A percentile compares a stretch with the other conserved stretches of the same genome.
phyloP scores from a whole-genome alignment of 306 rosid genomes.

The Echinosophora koreensis region DNA sequence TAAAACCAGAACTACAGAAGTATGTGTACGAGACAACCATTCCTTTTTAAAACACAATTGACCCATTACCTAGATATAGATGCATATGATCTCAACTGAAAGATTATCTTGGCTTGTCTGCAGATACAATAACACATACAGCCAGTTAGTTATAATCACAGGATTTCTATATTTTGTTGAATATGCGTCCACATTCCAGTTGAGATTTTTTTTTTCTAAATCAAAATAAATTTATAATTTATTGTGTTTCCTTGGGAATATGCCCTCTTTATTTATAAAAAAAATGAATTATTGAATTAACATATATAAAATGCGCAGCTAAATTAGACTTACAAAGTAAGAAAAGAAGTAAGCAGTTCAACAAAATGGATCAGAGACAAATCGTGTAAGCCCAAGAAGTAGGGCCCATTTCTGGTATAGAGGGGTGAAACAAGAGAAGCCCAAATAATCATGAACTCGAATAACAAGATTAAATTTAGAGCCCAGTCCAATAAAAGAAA shows the following conservation, averaged over 20 bases:
- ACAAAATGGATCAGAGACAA: neutral
- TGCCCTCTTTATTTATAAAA: neutral
- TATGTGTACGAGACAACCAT: slow-evolving; percentile 44
- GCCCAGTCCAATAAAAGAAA: neutral
- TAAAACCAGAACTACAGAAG: slow-evolving; percentile 8
- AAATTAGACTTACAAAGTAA: neutral
- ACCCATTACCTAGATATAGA: slow-evolving; percentile 25
- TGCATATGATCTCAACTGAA: slow-evolving; percentile 15
- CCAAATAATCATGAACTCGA: too few relatives aligned
- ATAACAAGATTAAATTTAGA: neutral
- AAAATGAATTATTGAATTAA: neutral
- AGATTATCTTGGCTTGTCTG: slow-evolving; percentile 28
- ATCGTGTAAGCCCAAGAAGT: slow-evolving; percentile 5
- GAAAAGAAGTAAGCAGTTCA: neutral
- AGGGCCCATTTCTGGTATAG: neutral
- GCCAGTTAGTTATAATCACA: neutral
- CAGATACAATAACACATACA: neutral
- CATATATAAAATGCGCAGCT: neutral
- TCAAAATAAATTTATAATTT: too few relatives aligned
- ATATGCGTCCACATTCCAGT: neutral
- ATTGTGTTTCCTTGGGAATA: too few relatives aligned
- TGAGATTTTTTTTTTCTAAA: too few relatives aligned
- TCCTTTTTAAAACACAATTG: slow-evolving; percentile 19
- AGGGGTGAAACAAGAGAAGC: neutral
- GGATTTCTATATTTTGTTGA: neutral